Evolutionary conservation across 2,329 filamentous ascomycete genomes (phyloP).

Genomic region (Chrysoporthe deuterocubensis): DNA sequence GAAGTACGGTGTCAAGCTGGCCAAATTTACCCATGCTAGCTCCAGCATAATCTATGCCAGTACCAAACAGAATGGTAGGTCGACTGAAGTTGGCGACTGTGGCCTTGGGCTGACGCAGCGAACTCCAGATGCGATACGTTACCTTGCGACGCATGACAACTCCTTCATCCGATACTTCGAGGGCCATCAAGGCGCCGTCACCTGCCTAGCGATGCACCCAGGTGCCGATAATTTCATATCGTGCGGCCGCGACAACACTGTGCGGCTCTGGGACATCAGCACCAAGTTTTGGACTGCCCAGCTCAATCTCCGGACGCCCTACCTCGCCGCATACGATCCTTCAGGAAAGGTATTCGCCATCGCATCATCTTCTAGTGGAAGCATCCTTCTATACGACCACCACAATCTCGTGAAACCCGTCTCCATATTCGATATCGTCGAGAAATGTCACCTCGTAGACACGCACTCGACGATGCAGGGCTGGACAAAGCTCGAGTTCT

Average conservation of each 20-base stretch:
- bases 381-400: constrained; percentile 87
- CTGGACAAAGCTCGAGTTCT: constrained; percentile 94
- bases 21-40: constrained; percentile 89
- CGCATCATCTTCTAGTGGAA: constrained; percentile 78
- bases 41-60: constrained; percentile 94
- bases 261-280: constrained; percentile 86
- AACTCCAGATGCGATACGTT: constrained; percentile 74
- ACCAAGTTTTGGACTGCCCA: constrained; percentile 81
- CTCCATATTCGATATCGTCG: constrained; percentile 78
- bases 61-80: constrained; percentile 85
- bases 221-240: constrained; percentile 91
- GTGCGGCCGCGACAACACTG: constrained; percentile 86
- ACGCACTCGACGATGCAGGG: constrained; percentile 65
- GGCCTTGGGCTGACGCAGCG: not conserved
- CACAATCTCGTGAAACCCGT: constrained; percentile 96
- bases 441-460: constrained; percentile 53
- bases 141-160: constrained; percentile 92
- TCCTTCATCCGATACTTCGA: constrained; percentile 95
- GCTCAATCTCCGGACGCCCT: constrained; percentile 78
- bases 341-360: constrained; percentile 91
- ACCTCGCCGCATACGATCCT: constrained; percentile 87
- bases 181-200: constrained; percentile 85
- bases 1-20: constrained; percentile 94
- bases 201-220: constrained; percentile 81
- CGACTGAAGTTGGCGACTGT: no score